Evolutionary conservation across 768 basidiomycete species (phyloP).

Genomic region (Pleurotus eryngii): DNA sequence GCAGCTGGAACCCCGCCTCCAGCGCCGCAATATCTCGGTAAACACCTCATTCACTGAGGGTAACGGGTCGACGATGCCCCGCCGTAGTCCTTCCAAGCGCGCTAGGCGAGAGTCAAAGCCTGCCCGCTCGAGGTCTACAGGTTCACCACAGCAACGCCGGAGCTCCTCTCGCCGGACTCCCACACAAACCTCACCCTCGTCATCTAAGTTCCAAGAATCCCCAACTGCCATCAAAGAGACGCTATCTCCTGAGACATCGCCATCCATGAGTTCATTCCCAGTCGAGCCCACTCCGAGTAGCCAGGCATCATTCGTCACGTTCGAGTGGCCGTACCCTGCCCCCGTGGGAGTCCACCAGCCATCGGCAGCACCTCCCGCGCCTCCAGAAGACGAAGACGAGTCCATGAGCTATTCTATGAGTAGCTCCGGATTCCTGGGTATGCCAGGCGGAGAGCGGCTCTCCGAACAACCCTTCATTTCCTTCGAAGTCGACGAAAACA

Average conservation of each 20-base stretch:
- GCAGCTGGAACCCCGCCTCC: conserved; percentile 38
- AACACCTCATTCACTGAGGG: background rate
- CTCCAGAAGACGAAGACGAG: conserved; percentile 1
- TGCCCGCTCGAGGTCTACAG: background rate
- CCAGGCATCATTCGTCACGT: background rate
- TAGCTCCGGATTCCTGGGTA: conserved; percentile 21
- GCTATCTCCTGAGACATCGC: background rate
- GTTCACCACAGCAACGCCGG: conserved; percentile 1
- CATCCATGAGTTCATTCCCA: conserved; percentile 1
- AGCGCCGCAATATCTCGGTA: conserved; percentile 23
- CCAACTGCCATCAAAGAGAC: background rate
- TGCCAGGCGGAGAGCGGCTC: conserved; percentile 39
- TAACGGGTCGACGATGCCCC: background rate
- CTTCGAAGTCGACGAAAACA: conserved; percentile 8
- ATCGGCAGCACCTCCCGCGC: background rate
- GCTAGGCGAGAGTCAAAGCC: background rate
- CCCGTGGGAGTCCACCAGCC: conserved; percentile 3
- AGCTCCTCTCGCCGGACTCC: conserved; percentile 1
- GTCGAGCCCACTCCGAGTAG: background rate
- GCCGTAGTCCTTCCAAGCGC: background rate
- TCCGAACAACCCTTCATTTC: conserved; percentile 34
- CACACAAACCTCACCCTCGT: background rate
- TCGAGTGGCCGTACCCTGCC: conserved; percentile 1
- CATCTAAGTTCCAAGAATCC: background rate
- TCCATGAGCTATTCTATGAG: conserved; percentile 1